Evolutionary conservation across 768 basidiomycete genomes (phyloP).

Genomic region (Mycena albidolilacea): DNA sequence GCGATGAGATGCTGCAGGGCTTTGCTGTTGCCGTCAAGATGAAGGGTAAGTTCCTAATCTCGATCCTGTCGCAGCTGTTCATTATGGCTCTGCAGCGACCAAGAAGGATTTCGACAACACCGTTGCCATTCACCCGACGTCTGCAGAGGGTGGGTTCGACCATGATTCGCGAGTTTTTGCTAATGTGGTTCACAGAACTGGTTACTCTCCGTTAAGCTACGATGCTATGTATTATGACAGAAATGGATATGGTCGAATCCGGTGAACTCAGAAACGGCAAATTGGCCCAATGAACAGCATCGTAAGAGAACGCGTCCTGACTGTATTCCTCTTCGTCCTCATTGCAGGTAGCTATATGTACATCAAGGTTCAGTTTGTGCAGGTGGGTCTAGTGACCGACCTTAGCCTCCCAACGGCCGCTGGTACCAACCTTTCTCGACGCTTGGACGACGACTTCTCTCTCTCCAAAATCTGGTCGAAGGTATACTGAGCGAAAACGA

Average conservation of each 20-base stretch:
- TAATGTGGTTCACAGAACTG: conserved; percentile 57
- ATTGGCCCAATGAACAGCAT: no score
- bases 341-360: no score
- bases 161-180: conserved; percentile 9
- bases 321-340: no score
- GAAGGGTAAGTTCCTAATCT: conserved; percentile 65
- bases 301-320: no score
- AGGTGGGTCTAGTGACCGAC: no score
- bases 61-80: conserved; percentile 11
- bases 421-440: no score
- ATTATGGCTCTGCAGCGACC: conserved; percentile 59
- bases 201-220: conserved; percentile 65
- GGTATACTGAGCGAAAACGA: no score
- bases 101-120: conserved; percentile 90
- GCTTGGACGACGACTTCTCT: no score
- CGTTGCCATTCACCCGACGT: conserved; percentile 94
- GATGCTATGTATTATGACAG: not conserved
- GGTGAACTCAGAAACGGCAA: no score
- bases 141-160: conserved; percentile 75
- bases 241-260: not conserved
- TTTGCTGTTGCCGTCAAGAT: conserved; percentile 98
- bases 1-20: conserved; percentile 96
- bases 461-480: no score
- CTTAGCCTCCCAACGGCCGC: no score
- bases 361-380: no score